Evolutionary conservation across 305 asterid genomes (phyloP), one percentile per base, ranked within the genome.

Genomic region (Ajuga reptans): DNA sequence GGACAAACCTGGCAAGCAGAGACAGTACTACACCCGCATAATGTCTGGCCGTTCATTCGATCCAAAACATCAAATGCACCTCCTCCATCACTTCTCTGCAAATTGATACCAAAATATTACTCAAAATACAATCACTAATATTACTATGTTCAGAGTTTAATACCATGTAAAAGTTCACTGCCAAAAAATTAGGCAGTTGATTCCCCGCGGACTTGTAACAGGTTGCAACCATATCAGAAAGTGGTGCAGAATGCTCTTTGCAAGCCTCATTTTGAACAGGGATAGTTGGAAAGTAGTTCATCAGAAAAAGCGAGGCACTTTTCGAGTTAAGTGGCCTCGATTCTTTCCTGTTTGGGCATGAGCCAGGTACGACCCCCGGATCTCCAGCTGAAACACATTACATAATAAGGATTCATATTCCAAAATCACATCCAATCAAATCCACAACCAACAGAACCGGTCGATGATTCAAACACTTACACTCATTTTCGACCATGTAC

Each of bases 61-160:
- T 93, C 97, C 75, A 93, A 34, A 72, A 58, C 87, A 79, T 89
- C 91, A 69, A 89, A 87, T 61, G 86, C 92, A 51, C 97, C 99
- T 81, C 97, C 96, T 31, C 99, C 99, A 76, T 90, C 96, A 75
- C 97, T 93, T 69, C 99, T 87, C 98, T 90, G 96, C 79, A 84
- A 70, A 63, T 71, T 6, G 42, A 75, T 21, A 76, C 36, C 57
- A 69, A 73, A 45, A 60, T 64, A 47, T 57, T 43, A 71, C 55
- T 52, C 8, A 49, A 66, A 42, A 64, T 5, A n/a, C 54, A 46
- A 45, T 14, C 55, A 15, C 41, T 12, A 1, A 10, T 52, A 21
- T 17, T 31, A 14, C 50, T 7, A 60, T 9, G 18, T 62, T 51
- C n/a, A 46, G 71, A 58, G 53, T 61, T 29, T 71, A 68, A 59